Percentiles rank a stretch among this genome's conserved stretches.
phyloP scores from a whole-genome alignment of 169 alveolate species.

The Eimeria nieschulzi region DNA sequence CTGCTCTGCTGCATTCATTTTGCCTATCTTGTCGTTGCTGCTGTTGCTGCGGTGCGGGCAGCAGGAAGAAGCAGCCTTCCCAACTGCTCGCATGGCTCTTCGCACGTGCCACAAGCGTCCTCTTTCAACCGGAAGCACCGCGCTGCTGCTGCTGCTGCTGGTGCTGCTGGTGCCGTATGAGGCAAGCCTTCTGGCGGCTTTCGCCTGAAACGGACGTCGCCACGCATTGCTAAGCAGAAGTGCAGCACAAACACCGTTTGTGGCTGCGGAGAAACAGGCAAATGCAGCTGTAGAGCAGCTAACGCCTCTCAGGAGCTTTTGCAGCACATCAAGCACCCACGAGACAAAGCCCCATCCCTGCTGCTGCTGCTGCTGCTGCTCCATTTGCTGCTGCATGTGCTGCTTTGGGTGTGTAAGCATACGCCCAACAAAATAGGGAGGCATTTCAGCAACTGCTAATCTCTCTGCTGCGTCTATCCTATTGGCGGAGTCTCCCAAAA shows the following conservation, averaged over 20 bases:
- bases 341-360: neutral
- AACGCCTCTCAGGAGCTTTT: neutral
- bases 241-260: neutral
- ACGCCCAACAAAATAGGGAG: neutral
- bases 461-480: neutral
- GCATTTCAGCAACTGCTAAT: no score
- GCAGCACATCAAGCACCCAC: neutral
- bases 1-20: neutral
- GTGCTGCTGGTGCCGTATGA: neutral
- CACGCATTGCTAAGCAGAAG: neutral
- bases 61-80: neutral
- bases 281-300: neutral
- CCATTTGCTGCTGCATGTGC: neutral
- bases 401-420: neutral
- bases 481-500: neutral
- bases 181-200: neutral
- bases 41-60: conserved; percentile 5
- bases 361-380: neutral
- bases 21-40: neutral
- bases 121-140: neutral
- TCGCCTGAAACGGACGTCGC: neutral
- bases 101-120: neutral
- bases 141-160: conserved; percentile 18
- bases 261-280: neutral
- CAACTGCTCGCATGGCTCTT: neutral